These are phyloP conservation scores for Alloteropsis semialata DNA, from an alignment of 176 grass and related monocot species.

Conservation along the genomic window DNA sequence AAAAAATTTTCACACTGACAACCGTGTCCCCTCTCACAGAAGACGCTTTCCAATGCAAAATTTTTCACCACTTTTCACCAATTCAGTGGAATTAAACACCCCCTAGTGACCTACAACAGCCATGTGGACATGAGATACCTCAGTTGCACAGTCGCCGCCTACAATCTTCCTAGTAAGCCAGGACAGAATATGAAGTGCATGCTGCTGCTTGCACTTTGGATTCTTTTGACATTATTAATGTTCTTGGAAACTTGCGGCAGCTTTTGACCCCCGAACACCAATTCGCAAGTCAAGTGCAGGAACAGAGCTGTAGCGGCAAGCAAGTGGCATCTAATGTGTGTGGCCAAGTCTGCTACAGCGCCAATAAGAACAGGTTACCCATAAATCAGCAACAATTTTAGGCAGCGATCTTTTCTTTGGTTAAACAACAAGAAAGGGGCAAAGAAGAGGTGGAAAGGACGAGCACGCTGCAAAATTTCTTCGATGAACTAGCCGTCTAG, in stretches of 20 bases:
- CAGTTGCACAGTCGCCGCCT: too few relatives aligned
- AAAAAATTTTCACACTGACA: too few relatives aligned
- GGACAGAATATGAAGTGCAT: neutral
- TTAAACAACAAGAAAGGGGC: slow-evolving; percentile 10
- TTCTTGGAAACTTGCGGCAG: neutral
- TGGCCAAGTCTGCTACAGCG: neutral
- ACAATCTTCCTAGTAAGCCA: too few relatives aligned
- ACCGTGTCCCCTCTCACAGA: too few relatives aligned
- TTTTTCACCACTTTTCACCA: too few relatives aligned
- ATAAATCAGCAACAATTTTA: slow-evolving; percentile 32
- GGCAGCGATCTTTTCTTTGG: slow-evolving; percentile 16
- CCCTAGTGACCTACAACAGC: too few relatives aligned
- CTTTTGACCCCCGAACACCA: neutral
- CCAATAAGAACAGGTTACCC: slow-evolving; percentile 9
- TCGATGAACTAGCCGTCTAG: too few relatives aligned
- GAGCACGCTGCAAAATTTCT: neutral
- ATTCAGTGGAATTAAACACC: too few relatives aligned
- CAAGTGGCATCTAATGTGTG: neutral
- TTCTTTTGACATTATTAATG: neutral
- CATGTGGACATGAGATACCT: too few relatives aligned
- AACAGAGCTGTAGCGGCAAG: neutral
- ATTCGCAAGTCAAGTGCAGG: neutral
- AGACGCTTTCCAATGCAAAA: too few relatives aligned
- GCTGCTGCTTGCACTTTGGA: slow-evolving; percentile 7
- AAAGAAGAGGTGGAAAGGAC: neutral